Base-by-base conservation (phyloP, 208 protist genomes). In the Crithidia thermophila region DNA sequence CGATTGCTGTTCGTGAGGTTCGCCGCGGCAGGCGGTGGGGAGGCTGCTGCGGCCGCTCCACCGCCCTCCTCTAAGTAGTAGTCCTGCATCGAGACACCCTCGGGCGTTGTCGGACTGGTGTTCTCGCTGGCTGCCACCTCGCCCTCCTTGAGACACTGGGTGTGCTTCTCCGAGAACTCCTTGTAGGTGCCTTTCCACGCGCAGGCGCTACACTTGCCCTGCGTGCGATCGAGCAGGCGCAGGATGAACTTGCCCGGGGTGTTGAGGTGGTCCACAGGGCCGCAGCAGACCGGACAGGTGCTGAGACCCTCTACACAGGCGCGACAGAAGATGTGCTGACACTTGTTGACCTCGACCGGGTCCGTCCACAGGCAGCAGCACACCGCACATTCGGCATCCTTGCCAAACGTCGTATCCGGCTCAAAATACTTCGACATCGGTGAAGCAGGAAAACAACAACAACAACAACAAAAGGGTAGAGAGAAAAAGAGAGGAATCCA, bases 271-370 rank as follows among this genome's bases (percentile, higher is more conserved):
- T 61, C 72, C 14, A 86, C 71, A 0, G 47, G 27, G 1, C 67
- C 66, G 31, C 77, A 70, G 58, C 85, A 91, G 7, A 72, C 66
- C 3, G 85, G 85, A 53, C 85, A 91, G n/a, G 23, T 60, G 23
- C 63, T 46, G n/a, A 83, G 56, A 0, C 46, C 34, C 8, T 72
- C 65, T 18, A 88, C 46, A 53, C 85, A 91, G 10, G n/a, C 47
- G 0, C 65, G 42, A 43, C 85, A 91, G 31, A 82, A 87, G 37
- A 87, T 86, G 73, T 91, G 85, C 39, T 81, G 65, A 30, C 82
- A 91, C 6, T 67, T 73, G 20, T 58, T 66, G 4, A 84, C 36
- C 39, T 88, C 85, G 9, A 79, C 64, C 7, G 82, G 78, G 31
- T 88, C 64, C 1, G 63, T 81, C 75, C 74, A 82, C 21, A 85